These are phyloP conservation scores for Neonectria hederae DNA, from an alignment of 2,329 filamentous ascomycete genomes.

Conservation along the genomic window DNA sequence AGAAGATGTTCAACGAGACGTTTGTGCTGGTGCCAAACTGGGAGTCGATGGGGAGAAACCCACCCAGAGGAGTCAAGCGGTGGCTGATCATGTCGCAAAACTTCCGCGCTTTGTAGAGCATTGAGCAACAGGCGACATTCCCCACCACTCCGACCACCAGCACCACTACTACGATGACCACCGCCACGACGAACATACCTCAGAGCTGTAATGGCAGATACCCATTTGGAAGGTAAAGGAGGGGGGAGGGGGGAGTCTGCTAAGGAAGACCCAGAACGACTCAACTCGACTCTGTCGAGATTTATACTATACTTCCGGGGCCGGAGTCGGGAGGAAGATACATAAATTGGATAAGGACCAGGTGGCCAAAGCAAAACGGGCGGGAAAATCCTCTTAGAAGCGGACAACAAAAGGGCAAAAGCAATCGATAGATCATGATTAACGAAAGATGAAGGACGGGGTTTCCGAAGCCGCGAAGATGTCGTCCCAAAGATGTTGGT, in stretches of 20 bases:
- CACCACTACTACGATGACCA: no score
- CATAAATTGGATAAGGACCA: constrained; percentile 1
- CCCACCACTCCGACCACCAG: background rate
- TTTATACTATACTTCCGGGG: background rate
- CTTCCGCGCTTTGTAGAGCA: constrained; percentile 64
- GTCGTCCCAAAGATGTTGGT: background rate
- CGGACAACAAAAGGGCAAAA: background rate
- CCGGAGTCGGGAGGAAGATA: constrained; percentile 3
- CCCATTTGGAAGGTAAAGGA: background rate
- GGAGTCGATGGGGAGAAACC: constrained; percentile 64
- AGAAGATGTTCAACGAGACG: constrained; percentile 80
- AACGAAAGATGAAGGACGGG: background rate
- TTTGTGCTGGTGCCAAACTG: constrained; percentile 84
- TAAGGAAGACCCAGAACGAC: background rate
- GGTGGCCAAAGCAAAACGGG: background rate
- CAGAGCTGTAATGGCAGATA: background rate
- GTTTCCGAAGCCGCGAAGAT: constrained; percentile 8
- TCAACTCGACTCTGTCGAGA: background rate
- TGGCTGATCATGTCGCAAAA: constrained; percentile 79
- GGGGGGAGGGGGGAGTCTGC: no score
- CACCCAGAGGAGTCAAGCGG: constrained; percentile 61
- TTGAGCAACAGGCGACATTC: constrained; percentile 10
- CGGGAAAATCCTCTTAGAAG: background rate
- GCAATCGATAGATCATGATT: constrained; percentile 11
- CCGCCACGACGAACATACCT: background rate